phyloP scores from a whole-genome alignment of 306 rosid species.

The Medicago arabica region DNA sequence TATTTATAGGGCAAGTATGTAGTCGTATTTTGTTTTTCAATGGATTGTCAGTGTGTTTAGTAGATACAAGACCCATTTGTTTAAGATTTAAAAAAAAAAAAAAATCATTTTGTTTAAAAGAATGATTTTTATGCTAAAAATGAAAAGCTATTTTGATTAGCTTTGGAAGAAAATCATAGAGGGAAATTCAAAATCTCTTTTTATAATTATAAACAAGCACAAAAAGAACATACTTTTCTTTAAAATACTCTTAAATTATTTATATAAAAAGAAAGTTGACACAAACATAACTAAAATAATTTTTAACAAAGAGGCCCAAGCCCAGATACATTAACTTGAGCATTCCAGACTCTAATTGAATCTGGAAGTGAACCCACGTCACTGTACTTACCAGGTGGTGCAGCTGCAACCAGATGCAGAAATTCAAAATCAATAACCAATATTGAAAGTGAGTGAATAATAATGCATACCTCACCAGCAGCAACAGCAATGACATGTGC shows the following conservation, averaged over 20 bases:
- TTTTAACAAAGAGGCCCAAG: too few relatives aligned
- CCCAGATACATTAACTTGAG: background rate
- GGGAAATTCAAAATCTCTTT: too few relatives aligned
- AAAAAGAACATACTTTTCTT: too few relatives aligned
- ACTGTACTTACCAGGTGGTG: constrained; percentile 18
- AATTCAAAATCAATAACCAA: constrained; percentile 29
- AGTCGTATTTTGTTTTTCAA: background rate
- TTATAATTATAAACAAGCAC: too few relatives aligned
- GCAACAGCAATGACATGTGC: constrained; percentile 78
- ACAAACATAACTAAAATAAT: too few relatives aligned
- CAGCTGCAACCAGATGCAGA: constrained; percentile 26
- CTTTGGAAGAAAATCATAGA: too few relatives aligned
- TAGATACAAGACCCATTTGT: background rate
- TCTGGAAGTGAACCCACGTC: background rate
- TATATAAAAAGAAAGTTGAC: too few relatives aligned
- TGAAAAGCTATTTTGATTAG: too few relatives aligned
- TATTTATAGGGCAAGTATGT: background rate
- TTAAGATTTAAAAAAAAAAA: too few relatives aligned
- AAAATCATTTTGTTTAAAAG: too few relatives aligned
- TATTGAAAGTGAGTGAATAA: constrained; percentile 29
- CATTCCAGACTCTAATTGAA: background rate
- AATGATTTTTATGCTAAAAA: too few relatives aligned
- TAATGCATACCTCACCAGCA: constrained; percentile 84
- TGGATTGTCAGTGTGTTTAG: background rate
- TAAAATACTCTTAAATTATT: too few relatives aligned